A percentile compares a stretch with the other conserved stretches of the same genome.
These are phyloP conservation scores for Cryptomeria japonica DNA, from an alignment of 75 land plant genomes.

Conservation along the genomic window DNA sequence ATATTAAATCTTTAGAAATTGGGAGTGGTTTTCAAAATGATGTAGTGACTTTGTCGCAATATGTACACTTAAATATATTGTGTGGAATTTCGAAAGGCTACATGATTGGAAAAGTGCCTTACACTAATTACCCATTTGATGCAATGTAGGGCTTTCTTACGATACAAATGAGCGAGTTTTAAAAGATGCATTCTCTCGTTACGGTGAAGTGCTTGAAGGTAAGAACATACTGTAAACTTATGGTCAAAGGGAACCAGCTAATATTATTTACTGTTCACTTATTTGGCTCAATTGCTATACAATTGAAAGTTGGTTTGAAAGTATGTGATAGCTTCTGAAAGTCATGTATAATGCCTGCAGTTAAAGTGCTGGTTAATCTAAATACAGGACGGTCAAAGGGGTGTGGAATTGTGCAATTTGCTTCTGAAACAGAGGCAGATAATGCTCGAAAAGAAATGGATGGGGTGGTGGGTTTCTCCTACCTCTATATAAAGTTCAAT, in stretches of 20 bases:
- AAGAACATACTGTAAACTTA: conserved; percentile 7
- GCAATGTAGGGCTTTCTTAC: conserved; percentile 45
- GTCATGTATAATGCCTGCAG: conserved; percentile 21
- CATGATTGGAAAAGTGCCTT: not conserved
- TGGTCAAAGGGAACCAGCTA: not conserved
- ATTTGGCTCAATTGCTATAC: not conserved
- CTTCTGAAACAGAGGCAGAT: conserved; percentile 31
- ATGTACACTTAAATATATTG: not conserved
- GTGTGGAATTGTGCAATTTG: conserved; percentile 76
- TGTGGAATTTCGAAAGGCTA: not conserved
- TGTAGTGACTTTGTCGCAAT: not conserved
- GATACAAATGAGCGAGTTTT: conserved; percentile 53
- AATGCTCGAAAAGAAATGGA: conserved; percentile 49
- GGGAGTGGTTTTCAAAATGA: not conserved
- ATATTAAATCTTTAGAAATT: not conserved
- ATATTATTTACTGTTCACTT: not conserved
- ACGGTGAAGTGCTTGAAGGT: conserved; percentile 58
- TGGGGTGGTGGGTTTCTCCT: conserved; percentile 32
- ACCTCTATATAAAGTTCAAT: not conserved
- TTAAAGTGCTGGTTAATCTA: conserved; percentile 41
- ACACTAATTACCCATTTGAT: not conserved
- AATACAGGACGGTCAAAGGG: conserved; percentile 65
- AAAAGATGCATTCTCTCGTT: conserved; percentile 34
- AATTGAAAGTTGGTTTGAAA: not conserved
- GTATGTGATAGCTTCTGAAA: not conserved